phyloP scores from a whole-genome alignment of 169 alveolate genomes.

The Plasmodium falciparum region DNA sequence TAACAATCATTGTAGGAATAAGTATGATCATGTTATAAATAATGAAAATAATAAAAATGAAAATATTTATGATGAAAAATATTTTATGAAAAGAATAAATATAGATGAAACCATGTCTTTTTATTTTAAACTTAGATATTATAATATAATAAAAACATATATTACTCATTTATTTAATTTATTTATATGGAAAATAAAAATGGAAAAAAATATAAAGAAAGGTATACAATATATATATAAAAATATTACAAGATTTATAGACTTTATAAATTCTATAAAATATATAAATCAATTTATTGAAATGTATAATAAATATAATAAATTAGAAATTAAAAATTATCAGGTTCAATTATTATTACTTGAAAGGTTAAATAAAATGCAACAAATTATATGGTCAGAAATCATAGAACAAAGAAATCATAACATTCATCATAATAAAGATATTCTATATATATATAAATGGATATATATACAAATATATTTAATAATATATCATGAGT shows the following conservation, averaged over 20 bases:
- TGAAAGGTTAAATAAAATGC: conserved; percentile 12
- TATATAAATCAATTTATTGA: conserved; percentile 21
- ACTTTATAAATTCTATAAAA: conserved; percentile 2
- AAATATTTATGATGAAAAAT: background rate
- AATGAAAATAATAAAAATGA: background rate
- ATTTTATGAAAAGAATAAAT: background rate
- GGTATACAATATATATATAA: conserved; percentile 12
- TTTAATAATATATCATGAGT: conserved; percentile 8
- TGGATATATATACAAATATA: conserved; percentile 29
- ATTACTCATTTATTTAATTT: conserved; percentile 51
- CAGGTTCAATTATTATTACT: conserved; percentile 13
- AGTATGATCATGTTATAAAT: background rate
- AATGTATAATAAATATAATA: conserved; percentile 4
- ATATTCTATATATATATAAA: conserved; percentile 11
- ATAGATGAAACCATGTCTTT: conserved; percentile 5
- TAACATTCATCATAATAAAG: background rate
- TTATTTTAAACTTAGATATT: conserved; percentile 34
- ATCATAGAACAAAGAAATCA: conserved; percentile 37
- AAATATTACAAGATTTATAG: conserved; percentile 24
- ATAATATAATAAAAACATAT: conserved; percentile 15
- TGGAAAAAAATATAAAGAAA: conserved; percentile 23
- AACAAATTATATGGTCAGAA: conserved; percentile 28
- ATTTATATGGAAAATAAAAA: conserved; percentile 34
- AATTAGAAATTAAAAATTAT: conserved; percentile 5
- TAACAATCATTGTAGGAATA: background rate